Percentiles rank a stretch among this genome's conserved stretches.
Conservation (phyloP, 192 early-diverging fungal species). For the Coemansia sp. region DNA sequence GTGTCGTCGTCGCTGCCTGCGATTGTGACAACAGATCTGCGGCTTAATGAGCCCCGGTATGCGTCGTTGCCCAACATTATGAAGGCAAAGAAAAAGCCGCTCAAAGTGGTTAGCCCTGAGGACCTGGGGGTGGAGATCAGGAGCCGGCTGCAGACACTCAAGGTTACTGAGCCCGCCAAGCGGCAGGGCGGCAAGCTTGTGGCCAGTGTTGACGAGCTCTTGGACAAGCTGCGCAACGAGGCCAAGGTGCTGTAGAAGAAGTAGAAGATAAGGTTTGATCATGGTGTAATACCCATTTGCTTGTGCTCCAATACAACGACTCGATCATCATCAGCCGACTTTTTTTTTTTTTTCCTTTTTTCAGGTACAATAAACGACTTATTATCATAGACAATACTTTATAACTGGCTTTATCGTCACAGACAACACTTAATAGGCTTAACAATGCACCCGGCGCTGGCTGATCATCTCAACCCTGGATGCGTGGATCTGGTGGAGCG, state of each 20-base stretch:
- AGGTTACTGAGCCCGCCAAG: constrained; percentile 92
- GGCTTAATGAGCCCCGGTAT: constrained; percentile 95
- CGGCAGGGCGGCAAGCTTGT: constrained; percentile 91
- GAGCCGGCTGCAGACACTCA: constrained; percentile 83
- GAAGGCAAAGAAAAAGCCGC: constrained; percentile 99
- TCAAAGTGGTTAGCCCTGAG: constrained; percentile 74
- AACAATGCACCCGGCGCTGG: constrained; percentile 52
- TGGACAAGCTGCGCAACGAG: constrained; percentile 88
- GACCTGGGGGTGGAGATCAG: constrained; percentile 86
- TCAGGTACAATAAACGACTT: too few species aligned
- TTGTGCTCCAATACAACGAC: too few species aligned
- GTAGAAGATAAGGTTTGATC: constrained; percentile 16
- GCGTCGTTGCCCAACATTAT: constrained; percentile 93
- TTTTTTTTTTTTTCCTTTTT: too few species aligned
- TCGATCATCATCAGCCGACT: too few species aligned
- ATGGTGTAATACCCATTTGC: not conserved
- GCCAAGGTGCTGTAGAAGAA: constrained; percentile 65
- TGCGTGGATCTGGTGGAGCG: constrained; percentile 48
- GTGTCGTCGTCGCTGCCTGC: constrained; percentile 84
- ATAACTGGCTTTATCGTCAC: too few species aligned
- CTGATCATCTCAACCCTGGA: constrained; percentile 55
- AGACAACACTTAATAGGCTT: too few species aligned
- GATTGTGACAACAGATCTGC: constrained; percentile 93
- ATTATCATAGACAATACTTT: too few species aligned
- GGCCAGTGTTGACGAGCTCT: constrained; percentile 89